Evolutionary conservation across 2,329 filamentous ascomycete genomes (phyloP), one percentile per base, ranked within the genome.

Genomic region (Fusarium miscanthi): DNA sequence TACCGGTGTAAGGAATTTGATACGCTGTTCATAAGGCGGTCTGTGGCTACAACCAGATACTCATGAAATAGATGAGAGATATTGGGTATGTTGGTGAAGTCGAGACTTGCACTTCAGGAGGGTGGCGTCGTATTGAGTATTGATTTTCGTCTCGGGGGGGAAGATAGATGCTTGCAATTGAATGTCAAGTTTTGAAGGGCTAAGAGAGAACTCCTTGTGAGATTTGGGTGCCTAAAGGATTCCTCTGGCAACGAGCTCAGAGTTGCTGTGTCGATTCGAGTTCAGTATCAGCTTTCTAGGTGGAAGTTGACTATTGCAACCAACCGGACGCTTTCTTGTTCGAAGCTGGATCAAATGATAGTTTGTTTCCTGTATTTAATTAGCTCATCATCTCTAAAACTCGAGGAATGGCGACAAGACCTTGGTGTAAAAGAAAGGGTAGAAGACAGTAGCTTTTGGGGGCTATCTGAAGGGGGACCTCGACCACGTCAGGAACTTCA

Each of bases 1-100:
- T 70, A 31, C 5, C 17, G 0, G 6, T 8, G 2, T 3, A 23
- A 2, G 4, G 11, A 0, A 0, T 25, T 3, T 59, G 13, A 69
- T 70, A 69, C 67, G 66, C 31, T 25, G 3, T 0, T 16, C 1
- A 37, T 37, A 4, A 16, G 5, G 14, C 19, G 27, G 23, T 57
- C 46, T 21, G 19, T 5, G 33, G 21, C 2, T 38, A 38, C 14
- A 14, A 0, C 19, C 9, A 8, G 14, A 19, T 5, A 1, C 40
- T 13, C 1, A 10, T 12, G 5, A 13, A 3, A 4, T 3, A 4
- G 33, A 16, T 8, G 14, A 4, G 23, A 21, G 33, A 7, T 4
- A 5, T 40, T 58, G 37, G 33, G 16, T 1, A 54, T 16, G 0
- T 11, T 27, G 1, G 23, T 25, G 35, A 48, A 14, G 43, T 17